Evolutionary conservation across 805 yeast species (phyloP).

Genomic region (Myxozyma monticola): DNA sequence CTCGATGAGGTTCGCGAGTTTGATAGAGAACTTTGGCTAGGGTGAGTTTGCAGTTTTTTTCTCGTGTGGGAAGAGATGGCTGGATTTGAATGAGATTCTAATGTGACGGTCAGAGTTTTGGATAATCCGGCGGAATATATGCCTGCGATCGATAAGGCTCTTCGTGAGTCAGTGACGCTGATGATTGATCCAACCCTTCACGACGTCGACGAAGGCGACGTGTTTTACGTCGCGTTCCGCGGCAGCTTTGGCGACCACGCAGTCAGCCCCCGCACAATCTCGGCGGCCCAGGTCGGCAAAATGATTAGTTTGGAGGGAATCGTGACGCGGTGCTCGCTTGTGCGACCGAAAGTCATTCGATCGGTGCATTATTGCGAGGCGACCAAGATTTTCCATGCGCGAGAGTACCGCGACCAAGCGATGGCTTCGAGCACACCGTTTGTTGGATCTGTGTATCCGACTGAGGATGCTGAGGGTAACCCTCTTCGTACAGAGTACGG

Average conservation of each 20-base stretch:
- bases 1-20: slow-evolving; percentile 87
- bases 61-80: background rate
- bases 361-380: slow-evolving; percentile 91
- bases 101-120: slow-evolving; percentile 50
- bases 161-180: slow-evolving; percentile 74
- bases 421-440: slow-evolving; percentile 43
- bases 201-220: slow-evolving; percentile 57
- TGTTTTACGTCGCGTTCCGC: slow-evolving; percentile 72
- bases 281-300: slow-evolving; percentile 72
- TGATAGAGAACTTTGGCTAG: slow-evolving; percentile 74
- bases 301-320: slow-evolving; percentile 91
- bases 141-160: slow-evolving; percentile 86
- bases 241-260: slow-evolving; percentile 91
- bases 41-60: slow-evolving; percentile 40
- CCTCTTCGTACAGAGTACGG: slow-evolving; percentile 90
- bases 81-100: no score
- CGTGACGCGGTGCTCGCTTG: slow-evolving; percentile 88
- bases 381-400: slow-evolving; percentile 79
- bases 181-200: slow-evolving; percentile 62
- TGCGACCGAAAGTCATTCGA: slow-evolving; percentile 86
- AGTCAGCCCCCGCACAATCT: slow-evolving; percentile 83
- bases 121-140: slow-evolving; percentile 77
- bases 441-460: slow-evolving; percentile 72
- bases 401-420: slow-evolving; percentile 91
- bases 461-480: slow-evolving; percentile 89